phyloP scores from a whole-genome alignment of 495 filamentous ascomycete genomes.

The Clohesyomyces aquaticus region DNA sequence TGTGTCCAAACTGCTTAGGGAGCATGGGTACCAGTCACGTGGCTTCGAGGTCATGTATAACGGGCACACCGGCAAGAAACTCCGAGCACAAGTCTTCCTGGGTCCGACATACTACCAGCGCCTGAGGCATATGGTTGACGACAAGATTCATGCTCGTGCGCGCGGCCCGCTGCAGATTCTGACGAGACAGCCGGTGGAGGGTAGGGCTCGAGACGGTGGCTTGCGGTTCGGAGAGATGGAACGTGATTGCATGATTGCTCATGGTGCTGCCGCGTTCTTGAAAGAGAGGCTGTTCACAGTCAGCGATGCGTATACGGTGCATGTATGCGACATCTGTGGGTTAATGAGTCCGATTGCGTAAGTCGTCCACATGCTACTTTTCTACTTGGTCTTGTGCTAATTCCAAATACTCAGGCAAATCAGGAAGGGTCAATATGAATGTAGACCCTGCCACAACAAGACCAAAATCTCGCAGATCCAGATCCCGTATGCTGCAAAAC shows the following conservation, averaged over 20 bases:
- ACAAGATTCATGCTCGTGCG: constrained; percentile 98
- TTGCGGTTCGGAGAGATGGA: constrained; percentile 99
- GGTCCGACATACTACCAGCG: constrained; percentile 99
- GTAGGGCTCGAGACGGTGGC: constrained; percentile 95
- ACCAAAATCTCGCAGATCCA: constrained; percentile 95
- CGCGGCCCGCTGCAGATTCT: constrained; percentile 96
- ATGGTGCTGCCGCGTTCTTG: constrained; percentile 93
- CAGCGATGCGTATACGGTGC: constrained; percentile 95
- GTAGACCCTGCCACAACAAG: constrained; percentile 97
- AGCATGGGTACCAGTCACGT: constrained; percentile 92
- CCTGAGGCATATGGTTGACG: constrained; percentile 98
- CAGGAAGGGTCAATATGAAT: constrained; percentile 92
- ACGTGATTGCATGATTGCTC: constrained; percentile 99
- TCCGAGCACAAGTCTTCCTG: constrained; percentile 92
- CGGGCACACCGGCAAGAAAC: constrained; percentile 91
- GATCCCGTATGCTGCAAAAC: constrained; percentile 96
- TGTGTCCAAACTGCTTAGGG: constrained; percentile 85
- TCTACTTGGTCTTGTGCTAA: constrained; percentile 34
- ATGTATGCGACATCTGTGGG: constrained; percentile 98
- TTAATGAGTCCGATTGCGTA: constrained; percentile 99
- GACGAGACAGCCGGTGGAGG: constrained; percentile 97
- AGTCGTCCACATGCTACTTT: constrained; percentile 53
- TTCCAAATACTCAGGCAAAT: constrained; percentile 72
- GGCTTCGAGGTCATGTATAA: constrained; percentile 99
- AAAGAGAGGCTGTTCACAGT: constrained; percentile 98